These are phyloP conservation scores for Vitis rotundifolia DNA, from an alignment of 164 flowering plant species.

Conservation along the genomic window DNA sequence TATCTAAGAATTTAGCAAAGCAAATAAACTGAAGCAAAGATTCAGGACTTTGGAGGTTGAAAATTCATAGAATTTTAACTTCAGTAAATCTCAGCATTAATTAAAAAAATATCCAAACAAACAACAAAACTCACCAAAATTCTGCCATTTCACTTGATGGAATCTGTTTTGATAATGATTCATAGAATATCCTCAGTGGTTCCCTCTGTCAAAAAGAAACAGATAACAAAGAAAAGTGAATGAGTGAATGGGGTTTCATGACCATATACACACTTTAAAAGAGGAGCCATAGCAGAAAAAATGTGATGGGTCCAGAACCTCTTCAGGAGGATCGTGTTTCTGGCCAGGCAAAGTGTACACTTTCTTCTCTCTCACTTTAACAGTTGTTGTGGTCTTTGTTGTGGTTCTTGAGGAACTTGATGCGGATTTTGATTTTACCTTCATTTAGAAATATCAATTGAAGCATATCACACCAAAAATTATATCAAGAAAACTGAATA, in stretches of 20 bases:
- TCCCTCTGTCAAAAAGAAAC: conserved; percentile 65
- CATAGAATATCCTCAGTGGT: conserved; percentile 91
- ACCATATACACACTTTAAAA: background rate
- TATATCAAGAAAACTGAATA: background rate
- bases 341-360: conserved; percentile 82
- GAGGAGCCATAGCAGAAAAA: background rate
- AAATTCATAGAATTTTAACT: too few species aligned
- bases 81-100: background rate
- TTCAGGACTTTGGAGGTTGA: too few species aligned
- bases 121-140: conserved; percentile 65
- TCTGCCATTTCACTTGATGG: conserved; percentile 99
- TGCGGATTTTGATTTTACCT: conserved; percentile 57
- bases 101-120: background rate
- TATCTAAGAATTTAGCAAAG: too few species aligned
- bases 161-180: conserved; percentile 80
- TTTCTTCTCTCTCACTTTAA: conserved; percentile 71
- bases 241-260: background rate
- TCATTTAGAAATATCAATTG: conserved; percentile 26
- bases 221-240: conserved; percentile 2
- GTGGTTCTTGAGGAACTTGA: conserved; percentile 56
- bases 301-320: conserved; percentile 43
- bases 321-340: conserved; percentile 88
- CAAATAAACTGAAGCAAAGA: too few species aligned
- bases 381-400: conserved; percentile 40
- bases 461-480: conserved; percentile 1